Evolutionary conservation across 305 asterid species (phyloP).

Genomic region (Solanum chacoense): DNA sequence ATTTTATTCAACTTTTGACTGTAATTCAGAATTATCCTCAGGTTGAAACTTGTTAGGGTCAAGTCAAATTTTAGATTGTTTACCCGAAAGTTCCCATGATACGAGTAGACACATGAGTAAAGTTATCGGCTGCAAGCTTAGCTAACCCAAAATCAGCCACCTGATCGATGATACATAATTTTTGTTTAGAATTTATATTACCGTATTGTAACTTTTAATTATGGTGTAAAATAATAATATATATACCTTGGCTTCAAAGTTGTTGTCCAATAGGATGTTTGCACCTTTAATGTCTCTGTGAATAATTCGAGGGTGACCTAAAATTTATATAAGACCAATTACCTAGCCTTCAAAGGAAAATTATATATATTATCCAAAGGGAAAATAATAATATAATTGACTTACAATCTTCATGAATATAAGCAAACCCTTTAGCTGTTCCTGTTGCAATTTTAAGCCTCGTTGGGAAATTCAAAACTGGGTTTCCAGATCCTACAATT

Average conservation of each 20-base stretch:
- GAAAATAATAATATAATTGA: not conserved
- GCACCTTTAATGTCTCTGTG: constrained; percentile 88
- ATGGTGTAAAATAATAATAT: not conserved
- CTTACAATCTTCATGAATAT: constrained; percentile 87
- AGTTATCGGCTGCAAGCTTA: constrained; percentile 61
- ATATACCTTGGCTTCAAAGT: constrained; percentile 66
- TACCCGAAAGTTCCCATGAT: constrained; percentile 97
- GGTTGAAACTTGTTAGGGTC: not conserved
- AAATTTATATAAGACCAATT: not conserved
- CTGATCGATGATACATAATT: constrained; percentile 15
- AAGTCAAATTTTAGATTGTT: not conserved
- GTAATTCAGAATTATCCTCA: not conserved
- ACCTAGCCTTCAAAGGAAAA: not conserved
- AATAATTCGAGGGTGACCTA: constrained; percentile 89
- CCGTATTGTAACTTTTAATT: not conserved
- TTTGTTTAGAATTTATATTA: not conserved
- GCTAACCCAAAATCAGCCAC: constrained; percentile 94
- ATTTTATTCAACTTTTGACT: not conserved
- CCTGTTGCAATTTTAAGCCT: constrained; percentile 70
- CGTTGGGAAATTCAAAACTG: constrained; percentile 58
- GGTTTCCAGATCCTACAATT: constrained; percentile 37
- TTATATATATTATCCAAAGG: not conserved
- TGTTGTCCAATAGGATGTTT: constrained; percentile 54
- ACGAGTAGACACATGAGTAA: constrained; percentile 81
- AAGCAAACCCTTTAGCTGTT: constrained; percentile 90